Conservation (phyloP, 2,329 filamentous ascomycete species). For the Decorospora gaudefroyi region DNA sequence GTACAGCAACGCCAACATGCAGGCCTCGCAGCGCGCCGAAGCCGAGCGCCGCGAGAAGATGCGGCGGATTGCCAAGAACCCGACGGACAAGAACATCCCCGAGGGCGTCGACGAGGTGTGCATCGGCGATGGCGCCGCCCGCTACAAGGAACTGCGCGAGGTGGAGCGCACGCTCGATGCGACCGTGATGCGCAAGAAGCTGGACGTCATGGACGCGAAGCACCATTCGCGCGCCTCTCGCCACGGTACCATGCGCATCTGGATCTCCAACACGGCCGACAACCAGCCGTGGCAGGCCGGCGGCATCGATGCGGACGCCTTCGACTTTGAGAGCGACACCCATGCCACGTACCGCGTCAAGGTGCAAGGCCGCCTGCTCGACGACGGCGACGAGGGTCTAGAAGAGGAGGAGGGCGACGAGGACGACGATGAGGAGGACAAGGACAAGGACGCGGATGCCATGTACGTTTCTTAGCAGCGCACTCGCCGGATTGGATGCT, state of each 20-base stretch:
- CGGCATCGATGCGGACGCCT: slow-evolving; percentile 70
- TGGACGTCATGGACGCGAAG: slow-evolving; percentile 85
- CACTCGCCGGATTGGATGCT: too few relatives aligned
- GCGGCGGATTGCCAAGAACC: slow-evolving; percentile 82
- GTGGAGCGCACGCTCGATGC: slow-evolving; percentile 88
- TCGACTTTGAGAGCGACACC: slow-evolving; percentile 77
- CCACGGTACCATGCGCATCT: slow-evolving; percentile 84
- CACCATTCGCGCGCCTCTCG: slow-evolving; percentile 76
- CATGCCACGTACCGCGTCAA: slow-evolving; percentile 87
- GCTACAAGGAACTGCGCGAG: slow-evolving; percentile 83
- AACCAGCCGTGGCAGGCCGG: slow-evolving; percentile 90
- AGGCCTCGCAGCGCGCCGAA: slow-evolving; percentile 53
- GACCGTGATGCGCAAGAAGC: slow-evolving; percentile 88
- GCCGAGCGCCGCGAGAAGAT: slow-evolving; percentile 65
- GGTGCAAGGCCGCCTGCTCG: slow-evolving; percentile 84
- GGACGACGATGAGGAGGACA: too few relatives aligned
- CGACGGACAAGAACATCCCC: slow-evolving; percentile 92
- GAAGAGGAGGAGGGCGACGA: slow-evolving; percentile 40
- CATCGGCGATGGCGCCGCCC: slow-evolving; percentile 77
- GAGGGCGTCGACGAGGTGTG: slow-evolving; percentile 80
- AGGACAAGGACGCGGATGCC: slow-evolving; percentile 55
- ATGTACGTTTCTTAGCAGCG: slow-evolving; percentile 57
- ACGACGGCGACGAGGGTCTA: slow-evolving; percentile 47
- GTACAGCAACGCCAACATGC: slow-evolving; percentile 46
- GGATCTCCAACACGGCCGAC: slow-evolving; percentile 93